phyloP scores from a whole-genome alignment of 1,139 yeast genomes.

The Debaryomyces sp. region DNA sequence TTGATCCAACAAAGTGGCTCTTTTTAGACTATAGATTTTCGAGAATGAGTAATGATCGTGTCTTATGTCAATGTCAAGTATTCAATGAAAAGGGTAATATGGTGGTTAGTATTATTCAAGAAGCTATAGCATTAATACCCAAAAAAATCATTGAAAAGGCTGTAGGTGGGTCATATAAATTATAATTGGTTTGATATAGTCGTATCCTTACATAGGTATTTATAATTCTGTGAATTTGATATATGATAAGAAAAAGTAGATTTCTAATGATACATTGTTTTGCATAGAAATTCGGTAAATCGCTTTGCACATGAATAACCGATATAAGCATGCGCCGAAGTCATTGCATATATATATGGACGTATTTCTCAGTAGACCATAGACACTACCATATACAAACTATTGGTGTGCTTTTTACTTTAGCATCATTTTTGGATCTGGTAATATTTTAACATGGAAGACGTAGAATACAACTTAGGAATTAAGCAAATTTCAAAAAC shows the following conservation, averaged over 20 bases:
- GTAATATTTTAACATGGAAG: not conserved
- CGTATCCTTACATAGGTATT: not conserved
- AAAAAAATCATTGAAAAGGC: constrained; percentile 26
- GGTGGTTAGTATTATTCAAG: constrained; percentile 40
- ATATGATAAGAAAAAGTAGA: not conserved
- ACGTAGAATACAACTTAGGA: constrained; percentile 4
- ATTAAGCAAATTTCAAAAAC: not conserved
- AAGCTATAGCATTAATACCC: constrained; percentile 36
- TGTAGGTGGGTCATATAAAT: constrained; percentile 10
- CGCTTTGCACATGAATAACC: not conserved
- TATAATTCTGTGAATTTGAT: not conserved
- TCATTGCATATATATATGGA: not conserved
- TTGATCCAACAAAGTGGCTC: constrained; percentile 42
- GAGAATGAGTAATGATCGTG: constrained; percentile 37
- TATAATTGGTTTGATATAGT: not conserved
- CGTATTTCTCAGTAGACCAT: not conserved
- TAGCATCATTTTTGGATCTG: not conserved
- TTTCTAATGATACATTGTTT: not conserved
- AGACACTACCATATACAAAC: not conserved
- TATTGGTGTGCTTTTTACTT: not conserved
- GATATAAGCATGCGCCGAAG: not conserved
- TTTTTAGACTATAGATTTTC: constrained; percentile 40
- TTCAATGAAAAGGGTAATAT: constrained; percentile 32
- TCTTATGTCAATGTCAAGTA: constrained; percentile 30
- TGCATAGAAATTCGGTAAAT: not conserved